Conservation (phyloP, 78 protist genomes). For the Dictyostelium capitatum region DNA sequence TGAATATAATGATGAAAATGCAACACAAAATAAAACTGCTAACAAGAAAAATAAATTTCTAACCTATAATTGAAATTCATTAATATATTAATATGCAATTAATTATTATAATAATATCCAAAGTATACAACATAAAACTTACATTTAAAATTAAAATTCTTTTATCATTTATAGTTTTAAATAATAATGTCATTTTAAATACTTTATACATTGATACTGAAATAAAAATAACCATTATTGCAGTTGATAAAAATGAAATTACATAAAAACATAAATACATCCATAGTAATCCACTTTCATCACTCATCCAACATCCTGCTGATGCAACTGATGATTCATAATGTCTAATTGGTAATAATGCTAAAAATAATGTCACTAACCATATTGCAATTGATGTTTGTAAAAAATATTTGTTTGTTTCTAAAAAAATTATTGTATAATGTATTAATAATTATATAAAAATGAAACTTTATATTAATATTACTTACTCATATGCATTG, state of each 20-base stretch:
- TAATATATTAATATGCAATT: no score
- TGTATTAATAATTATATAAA: background rate
- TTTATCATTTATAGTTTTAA: conserved; percentile 10
- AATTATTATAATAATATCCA: no score
- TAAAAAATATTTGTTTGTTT: background rate
- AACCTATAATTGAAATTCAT: no score
- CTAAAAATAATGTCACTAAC: background rate
- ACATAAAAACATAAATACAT: conserved; percentile 23
- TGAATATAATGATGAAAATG: conserved; percentile 14
- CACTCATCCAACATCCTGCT: conserved; percentile 15
- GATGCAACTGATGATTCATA: conserved; percentile 17
- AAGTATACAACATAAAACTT: no score
- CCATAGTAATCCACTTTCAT: background rate
- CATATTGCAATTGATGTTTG: conserved; percentile 8
- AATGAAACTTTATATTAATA: no score
- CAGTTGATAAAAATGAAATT: background rate
- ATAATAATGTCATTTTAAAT: background rate
- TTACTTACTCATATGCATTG: conserved; percentile 21
- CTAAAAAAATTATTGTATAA: background rate
- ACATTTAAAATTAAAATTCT: conserved; percentile 31
- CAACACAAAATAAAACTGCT: background rate
- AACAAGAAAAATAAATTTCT: conserved; percentile 1
- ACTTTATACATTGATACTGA: background rate
- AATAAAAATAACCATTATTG: background rate
- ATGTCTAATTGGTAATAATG: conserved; percentile 2